These are phyloP conservation scores for Alternaria infectoria DNA, from an alignment of 2,329 filamentous ascomycete genomes.

Conservation along the genomic window DNA sequence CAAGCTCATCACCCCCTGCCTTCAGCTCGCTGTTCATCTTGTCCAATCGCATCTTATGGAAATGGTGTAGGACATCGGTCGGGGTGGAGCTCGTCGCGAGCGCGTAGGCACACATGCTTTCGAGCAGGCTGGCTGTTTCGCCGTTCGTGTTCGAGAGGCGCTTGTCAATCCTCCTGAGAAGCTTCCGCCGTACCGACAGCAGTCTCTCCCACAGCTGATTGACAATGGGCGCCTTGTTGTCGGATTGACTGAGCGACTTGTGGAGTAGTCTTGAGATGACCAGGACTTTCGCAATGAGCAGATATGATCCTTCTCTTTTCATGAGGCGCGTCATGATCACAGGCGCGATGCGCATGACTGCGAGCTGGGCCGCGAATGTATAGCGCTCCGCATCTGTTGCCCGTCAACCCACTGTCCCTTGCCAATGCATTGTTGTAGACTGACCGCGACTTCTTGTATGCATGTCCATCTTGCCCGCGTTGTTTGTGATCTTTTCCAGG, in stretches of 20 bases:
- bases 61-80: conserved; percentile 78
- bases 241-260: conserved; percentile 69
- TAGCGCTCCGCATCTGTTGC: conserved; percentile 51
- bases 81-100: conserved; percentile 80
- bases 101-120: conserved; percentile 81
- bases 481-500: conserved; percentile 70
- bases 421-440: conserved; percentile 13
- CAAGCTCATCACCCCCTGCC: conserved; percentile 51
- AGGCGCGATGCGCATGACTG: conserved; percentile 64
- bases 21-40: conserved; percentile 70
- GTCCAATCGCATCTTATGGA: conserved; percentile 74
- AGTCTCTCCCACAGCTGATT: conserved; percentile 70
- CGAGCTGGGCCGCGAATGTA: conserved; percentile 62
- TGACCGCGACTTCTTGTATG: conserved; percentile 51
- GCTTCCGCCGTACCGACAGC: conserved; percentile 65
- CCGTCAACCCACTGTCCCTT: conserved; percentile 22
- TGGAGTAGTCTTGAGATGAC: conserved; percentile 77
- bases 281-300: conserved; percentile 68
- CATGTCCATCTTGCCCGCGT: conserved; percentile 59
- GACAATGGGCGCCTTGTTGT: conserved; percentile 59
- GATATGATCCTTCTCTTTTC: conserved; percentile 56
- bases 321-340: conserved; percentile 61
- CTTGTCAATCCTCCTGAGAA: conserved; percentile 69
- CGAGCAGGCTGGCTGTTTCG: conserved; percentile 63
- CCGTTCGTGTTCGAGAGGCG: conserved; percentile 47